A percentile compares a stretch with the other conserved stretches of the same genome.
These are phyloP conservation scores for Hirschfeldia incana DNA, from an alignment of 345 rosid species.

Conservation along the genomic window DNA sequence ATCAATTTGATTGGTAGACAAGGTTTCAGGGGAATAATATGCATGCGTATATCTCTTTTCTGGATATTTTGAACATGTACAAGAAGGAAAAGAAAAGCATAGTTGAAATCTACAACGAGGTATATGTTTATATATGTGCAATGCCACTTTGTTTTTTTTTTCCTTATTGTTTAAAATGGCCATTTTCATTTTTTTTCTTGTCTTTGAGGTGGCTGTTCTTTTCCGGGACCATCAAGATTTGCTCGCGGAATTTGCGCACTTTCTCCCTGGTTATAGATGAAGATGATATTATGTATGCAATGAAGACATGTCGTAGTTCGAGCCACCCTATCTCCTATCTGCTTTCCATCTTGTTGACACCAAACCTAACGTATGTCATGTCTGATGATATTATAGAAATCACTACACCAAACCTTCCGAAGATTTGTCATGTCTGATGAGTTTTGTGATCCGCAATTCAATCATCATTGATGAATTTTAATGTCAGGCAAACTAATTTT, in stretches of 20 bases:
- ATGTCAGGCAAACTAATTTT: neutral
- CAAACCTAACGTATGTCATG: neutral
- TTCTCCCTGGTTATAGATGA: conserved; percentile 54
- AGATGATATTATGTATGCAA: neutral
- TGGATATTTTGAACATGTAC: conserved; percentile 92
- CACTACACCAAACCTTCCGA: neutral
- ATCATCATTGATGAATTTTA: neutral
- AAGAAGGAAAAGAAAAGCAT: conserved; percentile 89
- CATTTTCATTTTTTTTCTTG: neutral
- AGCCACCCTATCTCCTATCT: neutral
- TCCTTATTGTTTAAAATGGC: neutral
- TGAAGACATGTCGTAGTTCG: neutral
- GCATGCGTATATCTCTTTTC: conserved; percentile 83
- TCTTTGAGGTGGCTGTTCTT: conserved; percentile 75
- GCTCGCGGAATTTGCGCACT: conserved; percentile 79
- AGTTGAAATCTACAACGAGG: conserved; percentile 84
- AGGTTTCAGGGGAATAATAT: conserved; percentile 89
- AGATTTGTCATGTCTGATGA: neutral
- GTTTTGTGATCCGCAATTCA: neutral
- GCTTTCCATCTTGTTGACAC: neutral
- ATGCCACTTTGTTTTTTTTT: conserved; percentile 6
- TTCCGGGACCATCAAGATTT: conserved; percentile 83
- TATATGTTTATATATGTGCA: conserved; percentile 27
- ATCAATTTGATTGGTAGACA: conserved; percentile 48
- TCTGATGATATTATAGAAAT: neutral